Base-by-base conservation (phyloP, 768 basidiomycete species). In the Zangia roseola region DNA sequence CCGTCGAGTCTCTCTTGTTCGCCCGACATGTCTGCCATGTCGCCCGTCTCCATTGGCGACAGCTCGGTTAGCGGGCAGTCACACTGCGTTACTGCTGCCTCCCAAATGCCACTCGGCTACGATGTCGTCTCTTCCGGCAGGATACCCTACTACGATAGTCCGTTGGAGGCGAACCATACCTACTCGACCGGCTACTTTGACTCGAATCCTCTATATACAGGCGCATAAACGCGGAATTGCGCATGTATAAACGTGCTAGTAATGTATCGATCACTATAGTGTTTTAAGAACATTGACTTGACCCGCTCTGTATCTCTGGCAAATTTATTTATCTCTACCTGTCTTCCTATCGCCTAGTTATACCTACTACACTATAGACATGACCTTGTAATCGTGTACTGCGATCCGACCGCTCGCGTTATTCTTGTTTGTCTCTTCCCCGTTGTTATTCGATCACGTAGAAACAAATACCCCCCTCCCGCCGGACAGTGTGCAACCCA, bases 1-100 rank as follows among this genome's bases (percentile, higher is more conserved):
- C 64, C 66, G 7, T 57, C 61, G n/a, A 53, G 61, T 38, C 49
- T 66, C 9, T 54, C 53, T 0, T 65, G 60, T 16, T 66, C 66
- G 5, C 68, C 64, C 0, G 66, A 70, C 31, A 56, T 60, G 10
- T 36, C 59, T n/a, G 25, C 63, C 19, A 26, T 61, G 24, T 57
- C 60, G 0, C 54, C 63, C 12, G 41, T 62, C 3, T 53, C 60
- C 4, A 46, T 56, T 17, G 39, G 48, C 33, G 56, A 57, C 23
- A 44, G 37, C 25, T 42, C 51, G 35, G 46, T 51, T 35, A 53
- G 19, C 26, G 38, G 43, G 8, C 63, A 46, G 25, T 39, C 66
- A 12, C 61, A 59, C 0, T 68, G 66, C 19, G 43, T 69, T 4
- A 43, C 61, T 19, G 5, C 49, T 9, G 25, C 41, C 10, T 51